A percentile compares a stretch with the other conserved stretches of the same genome.
These are phyloP conservation scores for Aspergillus ustus DNA, from an alignment of 2,329 filamentous ascomycete species.

Conservation along the genomic window DNA sequence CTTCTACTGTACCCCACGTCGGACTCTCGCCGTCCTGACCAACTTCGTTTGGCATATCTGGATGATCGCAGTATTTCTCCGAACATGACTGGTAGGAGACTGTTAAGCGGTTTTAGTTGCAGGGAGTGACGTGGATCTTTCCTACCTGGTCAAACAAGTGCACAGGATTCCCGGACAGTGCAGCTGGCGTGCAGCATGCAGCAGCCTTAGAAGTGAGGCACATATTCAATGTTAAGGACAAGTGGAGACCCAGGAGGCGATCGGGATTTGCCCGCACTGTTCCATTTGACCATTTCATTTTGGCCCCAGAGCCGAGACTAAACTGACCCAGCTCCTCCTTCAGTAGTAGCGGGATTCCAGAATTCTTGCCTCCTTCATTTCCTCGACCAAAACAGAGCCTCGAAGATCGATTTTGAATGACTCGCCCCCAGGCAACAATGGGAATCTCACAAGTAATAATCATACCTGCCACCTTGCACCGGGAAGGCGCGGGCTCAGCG, in stretches of 20 bases:
- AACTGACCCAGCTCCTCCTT: background rate
- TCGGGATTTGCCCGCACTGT: constrained; percentile 26
- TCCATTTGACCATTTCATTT: constrained; percentile 17
- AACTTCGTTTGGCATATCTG: background rate
- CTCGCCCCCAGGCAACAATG: background rate
- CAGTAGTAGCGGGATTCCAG: background rate
- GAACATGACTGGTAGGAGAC: background rate
- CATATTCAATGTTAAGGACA: background rate
- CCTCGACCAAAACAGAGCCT: background rate
- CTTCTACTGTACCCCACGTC: constrained; percentile 4
- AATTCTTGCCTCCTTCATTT: constrained; percentile 2
- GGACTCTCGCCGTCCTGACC: background rate
- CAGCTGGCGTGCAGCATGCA: background rate
- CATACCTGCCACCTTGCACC: constrained; percentile 6
- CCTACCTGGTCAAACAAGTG: background rate
- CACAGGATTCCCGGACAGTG: constrained; percentile 2
- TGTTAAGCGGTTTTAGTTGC: constrained; percentile 9
- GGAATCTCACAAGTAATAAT: background rate
- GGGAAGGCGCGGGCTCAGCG: constrained; percentile 7
- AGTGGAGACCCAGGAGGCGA: constrained; percentile 19
- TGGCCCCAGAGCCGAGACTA: constrained; percentile 17
- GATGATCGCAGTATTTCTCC: background rate
- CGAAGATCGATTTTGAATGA: constrained; percentile 1
- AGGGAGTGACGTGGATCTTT: constrained; percentile 19
- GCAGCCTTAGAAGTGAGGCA: background rate